Evolutionary conservation across 805 yeast genomes (phyloP).

Genomic region (Hanseniaspora hatyaiensis): DNA sequence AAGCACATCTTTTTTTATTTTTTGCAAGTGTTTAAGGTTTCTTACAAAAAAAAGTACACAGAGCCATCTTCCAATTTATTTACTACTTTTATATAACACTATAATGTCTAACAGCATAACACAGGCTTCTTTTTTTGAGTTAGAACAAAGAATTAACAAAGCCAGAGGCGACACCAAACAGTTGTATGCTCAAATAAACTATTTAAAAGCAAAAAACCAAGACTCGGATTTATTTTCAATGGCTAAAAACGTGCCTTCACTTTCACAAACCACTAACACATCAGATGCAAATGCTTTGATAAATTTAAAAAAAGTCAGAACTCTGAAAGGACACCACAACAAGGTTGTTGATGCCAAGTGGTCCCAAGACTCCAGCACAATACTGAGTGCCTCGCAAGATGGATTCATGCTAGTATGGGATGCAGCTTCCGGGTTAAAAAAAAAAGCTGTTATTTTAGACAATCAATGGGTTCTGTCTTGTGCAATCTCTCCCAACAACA

Average conservation of each 20-base stretch:
- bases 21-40: too few species aligned
- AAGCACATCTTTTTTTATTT: too few species aligned
- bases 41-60: too few species aligned
- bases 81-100: too few species aligned
- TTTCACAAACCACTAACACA: background rate
- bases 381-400: conserved; percentile 74
- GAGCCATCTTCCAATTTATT: too few species aligned
- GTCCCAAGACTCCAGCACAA: conserved; percentile 47
- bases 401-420: conserved; percentile 82
- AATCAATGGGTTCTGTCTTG: conserved; percentile 72
- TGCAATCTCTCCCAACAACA: conserved; percentile 56
- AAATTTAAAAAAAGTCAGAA: conserved; percentile 29
- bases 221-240: conserved; percentile 37
- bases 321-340: conserved; percentile 48
- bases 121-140: conserved; percentile 15
- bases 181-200: conserved; percentile 41
- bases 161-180: conserved; percentile 39
- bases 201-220: conserved; percentile 33
- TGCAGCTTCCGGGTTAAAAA: conserved; percentile 55
- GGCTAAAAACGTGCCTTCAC: conserved; percentile 26
- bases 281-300: background rate
- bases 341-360: conserved; percentile 61
- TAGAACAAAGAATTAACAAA: conserved; percentile 25
- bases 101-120: conserved; percentile 2
- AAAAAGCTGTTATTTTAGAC: conserved; percentile 57